These are phyloP conservation scores for Ganoderma lucidum DNA, from an alignment of 1,284 basidiomycete species.

Conservation along the genomic window DNA sequence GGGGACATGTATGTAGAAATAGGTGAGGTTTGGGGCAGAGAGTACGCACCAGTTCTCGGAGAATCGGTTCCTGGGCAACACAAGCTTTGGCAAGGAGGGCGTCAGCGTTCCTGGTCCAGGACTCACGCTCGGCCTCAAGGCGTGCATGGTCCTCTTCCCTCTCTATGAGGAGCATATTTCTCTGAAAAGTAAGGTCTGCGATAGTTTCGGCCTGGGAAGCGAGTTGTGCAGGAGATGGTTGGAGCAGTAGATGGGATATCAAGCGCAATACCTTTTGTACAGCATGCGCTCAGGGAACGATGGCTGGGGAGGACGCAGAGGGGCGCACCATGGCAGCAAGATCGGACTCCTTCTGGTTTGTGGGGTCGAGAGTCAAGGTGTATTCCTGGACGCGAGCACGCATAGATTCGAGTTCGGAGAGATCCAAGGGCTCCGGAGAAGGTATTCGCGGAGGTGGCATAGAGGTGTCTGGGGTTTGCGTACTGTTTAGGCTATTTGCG, in stretches of 20 bases:
- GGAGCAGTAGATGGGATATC: conserved; percentile 43
- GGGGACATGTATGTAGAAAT: not conserved
- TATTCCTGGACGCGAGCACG: conserved; percentile 38
- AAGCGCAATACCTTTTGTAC: conserved; percentile 59
- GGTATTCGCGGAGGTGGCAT: conserved; percentile 17
- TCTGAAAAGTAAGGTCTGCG: conserved; percentile 58
- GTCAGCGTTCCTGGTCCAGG: conserved; percentile 69
- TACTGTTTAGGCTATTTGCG: conserved; percentile 11
- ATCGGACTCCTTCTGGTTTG: conserved; percentile 54
- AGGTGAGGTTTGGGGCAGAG: not conserved
- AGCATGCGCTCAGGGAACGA: conserved; percentile 5
- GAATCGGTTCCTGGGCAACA: conserved; percentile 42
- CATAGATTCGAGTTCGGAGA: conserved; percentile 43
- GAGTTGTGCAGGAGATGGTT: conserved; percentile 56
- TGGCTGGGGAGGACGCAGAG: conserved; percentile 13
- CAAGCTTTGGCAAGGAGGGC: conserved; percentile 61
- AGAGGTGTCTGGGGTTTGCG: conserved; percentile 16
- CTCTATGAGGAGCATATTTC: conserved; percentile 61
- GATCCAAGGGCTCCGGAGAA: conserved; percentile 44
- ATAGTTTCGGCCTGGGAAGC: conserved; percentile 69
- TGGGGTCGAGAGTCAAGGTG: conserved; percentile 19
- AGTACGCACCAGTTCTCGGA: conserved; percentile 47
- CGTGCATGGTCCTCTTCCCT: conserved; percentile 61
- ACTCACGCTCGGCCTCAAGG: conserved; percentile 64
- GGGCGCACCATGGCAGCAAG: conserved; percentile 63